Evolutionary conservation across 2,329 filamentous ascomycete genomes (phyloP).

Genomic region (Nectriaceae sp.): DNA sequence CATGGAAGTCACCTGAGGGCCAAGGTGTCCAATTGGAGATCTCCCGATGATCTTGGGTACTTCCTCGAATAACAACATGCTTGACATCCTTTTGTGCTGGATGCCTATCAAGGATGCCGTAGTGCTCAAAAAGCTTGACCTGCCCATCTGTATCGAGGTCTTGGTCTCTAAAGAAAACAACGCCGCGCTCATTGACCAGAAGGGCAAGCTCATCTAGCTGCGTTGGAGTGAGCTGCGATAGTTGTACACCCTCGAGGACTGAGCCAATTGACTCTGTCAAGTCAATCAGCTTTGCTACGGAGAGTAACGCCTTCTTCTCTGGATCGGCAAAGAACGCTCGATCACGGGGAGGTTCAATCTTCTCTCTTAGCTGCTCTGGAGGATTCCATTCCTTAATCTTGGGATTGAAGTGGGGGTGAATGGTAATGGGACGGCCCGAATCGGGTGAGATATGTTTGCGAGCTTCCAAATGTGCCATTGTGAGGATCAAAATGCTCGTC

Average conservation of each 20-base stretch:
- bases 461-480: constrained; percentile 40
- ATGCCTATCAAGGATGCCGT: constrained; percentile 49
- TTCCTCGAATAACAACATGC: constrained; percentile 47
- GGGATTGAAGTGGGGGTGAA: constrained; percentile 49
- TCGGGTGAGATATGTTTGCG: constrained; percentile 50
- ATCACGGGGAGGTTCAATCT: constrained; percentile 21
- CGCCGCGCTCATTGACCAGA: constrained; percentile 47
- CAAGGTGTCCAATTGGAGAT: constrained; percentile 42
- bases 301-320: constrained; percentile 44
- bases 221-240: constrained; percentile 43
- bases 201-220: constrained; percentile 54
- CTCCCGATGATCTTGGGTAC: constrained; percentile 46
- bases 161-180: constrained; percentile 51
- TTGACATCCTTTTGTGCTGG: constrained; percentile 41
- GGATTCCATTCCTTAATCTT: constrained; percentile 38
- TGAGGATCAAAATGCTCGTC: too few species aligned
- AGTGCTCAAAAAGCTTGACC: constrained; percentile 48
- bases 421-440: constrained; percentile 46
- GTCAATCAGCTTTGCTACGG: constrained; percentile 39
- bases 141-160: constrained; percentile 44
- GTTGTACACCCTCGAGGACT: constrained; percentile 41
- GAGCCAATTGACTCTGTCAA: constrained; percentile 47
- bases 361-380: constrained; percentile 5
- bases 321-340: constrained; percentile 46
- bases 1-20: constrained; percentile 43